Base-by-base conservation (phyloP, 2,329 filamentous ascomycete genomes). In the Penicillium sclerotiorum region DNA sequence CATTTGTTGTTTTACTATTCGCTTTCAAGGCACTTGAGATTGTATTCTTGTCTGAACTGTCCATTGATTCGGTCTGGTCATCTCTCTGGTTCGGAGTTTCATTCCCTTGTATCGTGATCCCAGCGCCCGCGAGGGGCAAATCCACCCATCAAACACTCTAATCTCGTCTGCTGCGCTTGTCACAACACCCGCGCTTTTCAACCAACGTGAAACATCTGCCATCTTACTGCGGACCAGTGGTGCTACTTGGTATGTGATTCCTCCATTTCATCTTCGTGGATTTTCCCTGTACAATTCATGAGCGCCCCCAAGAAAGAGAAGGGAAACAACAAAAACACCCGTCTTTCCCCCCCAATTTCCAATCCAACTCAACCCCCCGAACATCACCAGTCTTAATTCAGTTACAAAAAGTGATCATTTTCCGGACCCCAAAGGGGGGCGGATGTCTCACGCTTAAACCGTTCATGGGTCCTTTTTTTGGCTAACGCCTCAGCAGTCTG, bases 111-210 rank as follows among this genome's bases (percentile, higher is more conserved):
- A 45, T 45, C 18, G 39, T 32, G 37, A 47, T 27, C 18, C 40
- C 54, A 52, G 30, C 50, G 48, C 51, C 53, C 55, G 58, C 58
- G 59, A 61, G 58, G 59, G 59, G 58, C 57, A 61, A 45, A 37
- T 38, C 25, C 47, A 32, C 33, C 45, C 43, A 17, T 33, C 23
- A 37, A 43, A 23, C 47, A 47, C 18, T 52, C 39, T n/a, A 23
- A 23, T 37, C 32, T 59, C 52, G 49, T 42, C 49, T 48, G 49
- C 47, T 53, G 54, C 59, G 58, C 55, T 59, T 59, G 49, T 53
- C 47, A 50, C 47, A 56, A 56, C 57, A 59, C 47, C 50, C 58
- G 58, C 58, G 56, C 49, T 39, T 45, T 43, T 58, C 30, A 56
- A 55, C 57, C 30, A 56, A 55, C 37, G 44, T 61, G 59, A 61